These are phyloP conservation scores for Citrus medica DNA, from an alignment of 345 rosid genomes.

Conservation along the genomic window DNA sequence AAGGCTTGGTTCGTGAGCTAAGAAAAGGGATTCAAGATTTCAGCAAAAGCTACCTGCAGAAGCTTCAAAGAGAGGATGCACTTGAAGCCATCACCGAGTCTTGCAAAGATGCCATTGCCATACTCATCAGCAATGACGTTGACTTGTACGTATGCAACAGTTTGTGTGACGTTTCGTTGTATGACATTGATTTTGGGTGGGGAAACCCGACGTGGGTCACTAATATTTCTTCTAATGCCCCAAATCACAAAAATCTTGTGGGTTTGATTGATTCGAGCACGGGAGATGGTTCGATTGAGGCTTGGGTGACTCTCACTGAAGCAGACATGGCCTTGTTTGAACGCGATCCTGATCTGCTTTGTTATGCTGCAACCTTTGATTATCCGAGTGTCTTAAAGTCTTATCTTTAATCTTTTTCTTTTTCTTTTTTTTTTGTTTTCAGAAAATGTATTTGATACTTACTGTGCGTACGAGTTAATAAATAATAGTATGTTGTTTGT, in stretches of 20 bases:
- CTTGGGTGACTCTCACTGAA: conserved; percentile 37
- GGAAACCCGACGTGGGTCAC: conserved; percentile 46
- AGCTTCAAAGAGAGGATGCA: conserved; percentile 1
- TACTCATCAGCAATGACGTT: neutral
- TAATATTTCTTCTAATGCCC: neutral
- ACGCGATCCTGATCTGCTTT: conserved; percentile 36
- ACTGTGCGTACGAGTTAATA: neutral
- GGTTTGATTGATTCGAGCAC: conserved; percentile 26
- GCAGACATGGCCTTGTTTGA: conserved; percentile 39
- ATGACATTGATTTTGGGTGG: conserved; percentile 38
- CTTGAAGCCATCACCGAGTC: neutral
- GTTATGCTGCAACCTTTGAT: conserved; percentile 20
- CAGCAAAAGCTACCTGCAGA: neutral
- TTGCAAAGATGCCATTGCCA: neutral
- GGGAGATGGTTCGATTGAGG: conserved; percentile 45
- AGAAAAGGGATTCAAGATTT: conserved; percentile 15
- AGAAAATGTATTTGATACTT: neutral
- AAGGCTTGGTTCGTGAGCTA: conserved; percentile 19
- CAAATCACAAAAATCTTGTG: conserved; percentile 11
- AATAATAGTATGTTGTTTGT: neutral
- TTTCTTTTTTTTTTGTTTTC: too few relatives aligned
- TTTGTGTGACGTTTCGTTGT: conserved; percentile 20
- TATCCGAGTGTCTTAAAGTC: conserved; percentile 25
- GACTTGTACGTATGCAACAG: conserved; percentile 22
- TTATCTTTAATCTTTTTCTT: neutral